These are phyloP conservation scores for Phytophthora multivora DNA, from an alignment of 352 stramenopile genomes.

Conservation along the genomic window DNA sequence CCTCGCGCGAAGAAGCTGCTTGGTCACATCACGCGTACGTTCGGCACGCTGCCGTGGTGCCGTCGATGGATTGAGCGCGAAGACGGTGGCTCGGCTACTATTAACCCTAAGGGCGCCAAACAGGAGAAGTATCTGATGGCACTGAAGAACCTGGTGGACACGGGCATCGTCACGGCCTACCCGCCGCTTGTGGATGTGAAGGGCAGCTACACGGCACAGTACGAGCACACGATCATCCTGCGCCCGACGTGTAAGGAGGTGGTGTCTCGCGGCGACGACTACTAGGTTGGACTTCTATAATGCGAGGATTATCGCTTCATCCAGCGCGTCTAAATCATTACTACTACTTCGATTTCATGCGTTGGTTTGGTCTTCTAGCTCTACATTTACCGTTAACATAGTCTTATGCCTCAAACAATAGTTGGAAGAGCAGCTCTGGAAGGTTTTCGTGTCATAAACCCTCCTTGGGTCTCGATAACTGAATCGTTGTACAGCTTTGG, in stretches of 20 bases:
- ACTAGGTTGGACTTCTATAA: slow-evolving; percentile 57
- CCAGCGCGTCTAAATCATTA: too few relatives aligned
- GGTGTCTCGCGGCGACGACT: slow-evolving; percentile 97
- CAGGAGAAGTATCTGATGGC: slow-evolving; percentile 98
- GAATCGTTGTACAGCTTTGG: too few relatives aligned
- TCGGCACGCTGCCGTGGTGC: slow-evolving; percentile 99
- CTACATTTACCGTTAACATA: too few relatives aligned
- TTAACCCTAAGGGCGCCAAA: slow-evolving; percentile 94
- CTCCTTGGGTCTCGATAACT: too few relatives aligned
- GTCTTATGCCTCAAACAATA: too few relatives aligned
- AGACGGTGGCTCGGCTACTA: slow-evolving; percentile 94
- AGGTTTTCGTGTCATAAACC: too few relatives aligned
- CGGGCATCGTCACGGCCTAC: slow-evolving; percentile 95
- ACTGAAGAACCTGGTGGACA: slow-evolving; percentile 98
- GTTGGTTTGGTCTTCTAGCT: too few relatives aligned
- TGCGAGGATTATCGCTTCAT: too few relatives aligned
- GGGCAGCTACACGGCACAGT: slow-evolving; percentile 98
- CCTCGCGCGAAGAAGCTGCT: slow-evolving; percentile 95
- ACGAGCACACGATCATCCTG: slow-evolving; percentile 99
- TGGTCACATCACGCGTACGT: slow-evolving; percentile 98
- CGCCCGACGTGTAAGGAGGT: slow-evolving; percentile 98
- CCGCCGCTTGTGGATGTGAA: slow-evolving; percentile 96
- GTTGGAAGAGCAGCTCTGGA: too few relatives aligned
- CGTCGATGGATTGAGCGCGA: slow-evolving; percentile 96
- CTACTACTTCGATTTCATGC: too few relatives aligned